Percentiles rank a stretch among this genome's conserved stretches.
phyloP scores from a whole-genome alignment of 2,329 filamentous ascomycete genomes.

The Stromatinia cepivora region DNA sequence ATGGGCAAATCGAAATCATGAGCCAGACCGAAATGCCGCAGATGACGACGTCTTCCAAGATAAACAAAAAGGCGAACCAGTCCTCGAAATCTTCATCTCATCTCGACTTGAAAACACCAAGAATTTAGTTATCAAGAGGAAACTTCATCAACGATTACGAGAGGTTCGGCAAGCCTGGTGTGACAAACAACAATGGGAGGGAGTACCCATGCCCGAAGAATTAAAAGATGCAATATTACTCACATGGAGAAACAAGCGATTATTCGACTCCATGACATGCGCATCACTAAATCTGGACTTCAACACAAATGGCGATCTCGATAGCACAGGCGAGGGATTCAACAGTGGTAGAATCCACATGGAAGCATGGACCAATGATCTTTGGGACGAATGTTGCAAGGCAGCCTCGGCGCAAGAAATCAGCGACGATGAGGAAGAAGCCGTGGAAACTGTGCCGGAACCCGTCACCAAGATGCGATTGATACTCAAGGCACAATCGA shows the following conservation, averaged over 20 bases:
- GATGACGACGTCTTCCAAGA: conserved; percentile 28
- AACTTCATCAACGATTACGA: conserved; percentile 65
- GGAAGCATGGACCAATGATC: conserved; percentile 72
- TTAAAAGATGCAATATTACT: conserved; percentile 63
- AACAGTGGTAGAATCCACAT: conserved; percentile 63
- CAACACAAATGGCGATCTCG: conserved; percentile 41
- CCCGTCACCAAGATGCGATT: conserved; percentile 48
- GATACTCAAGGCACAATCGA: conserved; percentile 51
- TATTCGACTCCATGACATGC: conserved; percentile 77
- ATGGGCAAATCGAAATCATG: conserved; percentile 27
- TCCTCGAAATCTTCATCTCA: conserved; percentile 64
- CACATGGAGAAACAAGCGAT: conserved; percentile 71
- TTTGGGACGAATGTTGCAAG: conserved; percentile 47
- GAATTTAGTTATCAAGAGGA: conserved; percentile 63
- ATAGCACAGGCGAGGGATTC: conserved; percentile 46
- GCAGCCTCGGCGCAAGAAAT: conserved; percentile 24
- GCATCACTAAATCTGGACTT: conserved; percentile 62
- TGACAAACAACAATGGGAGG: conserved; percentile 55
- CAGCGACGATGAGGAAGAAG: conserved; percentile 32
- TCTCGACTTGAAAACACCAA: conserved; percentile 63
- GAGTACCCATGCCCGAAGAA: conserved; percentile 42
- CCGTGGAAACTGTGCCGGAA: conserved; percentile 28
- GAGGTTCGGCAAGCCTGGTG: conserved; percentile 72
- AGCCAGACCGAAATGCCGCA: neutral
- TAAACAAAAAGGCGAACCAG: conserved; percentile 32